phyloP scores from a whole-genome alignment of 2,329 filamentous ascomycete species.

The Laburnicola sp. region DNA sequence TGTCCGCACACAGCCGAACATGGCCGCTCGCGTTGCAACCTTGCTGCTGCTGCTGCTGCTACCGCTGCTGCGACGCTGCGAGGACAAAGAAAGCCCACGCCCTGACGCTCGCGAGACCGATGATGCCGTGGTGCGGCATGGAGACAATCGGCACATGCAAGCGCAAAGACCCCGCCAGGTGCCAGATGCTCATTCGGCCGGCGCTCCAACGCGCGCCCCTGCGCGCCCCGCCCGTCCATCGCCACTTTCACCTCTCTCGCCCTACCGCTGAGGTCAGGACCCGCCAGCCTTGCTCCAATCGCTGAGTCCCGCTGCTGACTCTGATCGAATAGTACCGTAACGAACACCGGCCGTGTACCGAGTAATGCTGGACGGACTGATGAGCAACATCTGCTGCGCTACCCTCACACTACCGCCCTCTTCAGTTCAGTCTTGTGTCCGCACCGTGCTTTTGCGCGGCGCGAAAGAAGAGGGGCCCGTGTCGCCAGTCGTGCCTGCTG shows the following conservation, averaged over 20 bases:
- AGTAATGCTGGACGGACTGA: too few relatives aligned
- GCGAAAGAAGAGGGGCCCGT: slow-evolving; percentile 1
- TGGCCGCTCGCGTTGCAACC: too few relatives aligned
- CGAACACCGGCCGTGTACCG: too few relatives aligned
- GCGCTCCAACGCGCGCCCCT: slow-evolving; percentile 9
- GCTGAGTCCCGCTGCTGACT: slow-evolving; percentile 16
- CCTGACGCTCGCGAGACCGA: not conserved
- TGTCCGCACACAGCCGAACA: too few relatives aligned
- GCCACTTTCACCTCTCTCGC: slow-evolving; percentile 30
- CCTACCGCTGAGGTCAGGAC: slow-evolving; percentile 31
- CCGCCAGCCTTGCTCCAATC: slow-evolving; percentile 23
- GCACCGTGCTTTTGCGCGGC: not conserved
- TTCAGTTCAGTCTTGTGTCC: too few relatives aligned
- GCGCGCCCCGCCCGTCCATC: slow-evolving; percentile 10
- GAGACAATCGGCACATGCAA: too few relatives aligned
- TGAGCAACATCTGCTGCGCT: too few relatives aligned
- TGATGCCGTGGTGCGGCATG: slow-evolving; percentile 2
- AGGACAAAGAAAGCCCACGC: slow-evolving; percentile 7
- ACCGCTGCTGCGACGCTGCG: not conserved
- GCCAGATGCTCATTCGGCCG: too few relatives aligned
- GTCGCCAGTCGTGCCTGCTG: slow-evolving; percentile 18
- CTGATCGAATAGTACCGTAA: slow-evolving; percentile 28
- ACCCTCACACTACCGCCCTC: too few relatives aligned
- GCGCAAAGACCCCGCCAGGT: too few relatives aligned
- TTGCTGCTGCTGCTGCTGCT: too few relatives aligned